A percentile compares a stretch with the other conserved stretches of the same genome.
These are phyloP conservation scores for Pachyrhizus erosus DNA, from an alignment of 306 rosid genomes.

Conservation along the genomic window DNA sequence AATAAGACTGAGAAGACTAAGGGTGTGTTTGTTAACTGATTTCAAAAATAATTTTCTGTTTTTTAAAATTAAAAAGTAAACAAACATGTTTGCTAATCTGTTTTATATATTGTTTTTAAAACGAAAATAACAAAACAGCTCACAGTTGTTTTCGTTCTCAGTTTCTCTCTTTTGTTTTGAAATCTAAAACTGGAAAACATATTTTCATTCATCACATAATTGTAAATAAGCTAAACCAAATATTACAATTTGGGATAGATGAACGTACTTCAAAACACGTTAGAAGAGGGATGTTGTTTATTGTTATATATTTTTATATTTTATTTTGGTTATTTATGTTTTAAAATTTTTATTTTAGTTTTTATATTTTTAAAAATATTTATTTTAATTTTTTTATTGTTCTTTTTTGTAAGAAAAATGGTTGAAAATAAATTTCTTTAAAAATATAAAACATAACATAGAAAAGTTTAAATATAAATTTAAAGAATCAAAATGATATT, in stretches of 20 bases:
- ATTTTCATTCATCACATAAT: neutral
- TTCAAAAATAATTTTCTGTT: neutral
- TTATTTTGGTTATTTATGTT: too few relatives aligned
- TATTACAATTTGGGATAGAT: neutral
- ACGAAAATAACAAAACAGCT: neutral
- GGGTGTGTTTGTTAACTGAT: neutral
- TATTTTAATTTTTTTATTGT: too few relatives aligned
- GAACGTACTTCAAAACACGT: neutral
- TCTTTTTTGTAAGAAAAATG: too few relatives aligned
- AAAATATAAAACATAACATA: too few relatives aligned
- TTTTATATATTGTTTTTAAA: neutral
- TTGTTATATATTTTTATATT: too few relatives aligned
- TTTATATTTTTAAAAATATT: too few relatives aligned
- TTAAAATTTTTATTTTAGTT: too few relatives aligned
- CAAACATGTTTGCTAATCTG: neutral
- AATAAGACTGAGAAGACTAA: neutral
- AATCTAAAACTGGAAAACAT: neutral
- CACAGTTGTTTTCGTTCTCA: neutral
- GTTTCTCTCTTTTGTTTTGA: neutral
- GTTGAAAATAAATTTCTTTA: too few relatives aligned
- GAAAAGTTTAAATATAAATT: too few relatives aligned
- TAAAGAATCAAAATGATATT: too few relatives aligned
- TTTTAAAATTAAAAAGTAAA: neutral
- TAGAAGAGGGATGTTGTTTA: neutral
- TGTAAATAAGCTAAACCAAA: neutral